Percentiles rank a stretch among this genome's conserved stretches.
phyloP scores from a whole-genome alignment of 352 stramenopile genomes.

The Phytophthora nicotianae region DNA sequence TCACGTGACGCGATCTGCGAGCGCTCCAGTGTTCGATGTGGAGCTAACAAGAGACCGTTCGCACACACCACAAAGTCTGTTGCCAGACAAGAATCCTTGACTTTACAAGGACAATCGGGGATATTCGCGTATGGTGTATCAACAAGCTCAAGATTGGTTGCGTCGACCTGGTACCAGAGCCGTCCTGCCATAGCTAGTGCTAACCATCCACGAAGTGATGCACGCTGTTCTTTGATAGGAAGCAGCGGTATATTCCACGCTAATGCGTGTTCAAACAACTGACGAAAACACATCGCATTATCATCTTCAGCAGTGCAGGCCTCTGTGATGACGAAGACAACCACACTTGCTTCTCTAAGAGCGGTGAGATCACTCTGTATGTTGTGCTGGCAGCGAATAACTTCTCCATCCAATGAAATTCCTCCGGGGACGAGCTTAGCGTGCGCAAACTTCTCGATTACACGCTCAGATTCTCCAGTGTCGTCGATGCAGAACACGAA shows the following conservation, averaged over 20 bases:
- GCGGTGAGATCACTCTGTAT: conserved; percentile 26
- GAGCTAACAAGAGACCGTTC: conserved; percentile 35
- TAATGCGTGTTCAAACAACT: conserved; percentile 44
- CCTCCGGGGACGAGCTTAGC: conserved; percentile 9
- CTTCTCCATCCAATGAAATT: conserved; percentile 11
- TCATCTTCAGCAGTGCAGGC: conserved; percentile 22
- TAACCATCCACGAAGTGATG: conserved; percentile 43
- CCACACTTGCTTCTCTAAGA: conserved; percentile 29
- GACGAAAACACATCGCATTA: conserved; percentile 19
- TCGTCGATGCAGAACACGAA: conserved; percentile 25
- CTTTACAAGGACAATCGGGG: conserved; percentile 46
- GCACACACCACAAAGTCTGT: conserved; percentile 54
- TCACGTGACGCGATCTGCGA: conserved; percentile 23
- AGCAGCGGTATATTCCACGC: conserved; percentile 45
- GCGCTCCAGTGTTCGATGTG: conserved; percentile 13
- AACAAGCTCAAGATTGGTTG: conserved; percentile 37
- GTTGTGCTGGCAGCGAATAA: conserved; percentile 21
- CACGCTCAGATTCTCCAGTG: background rate
- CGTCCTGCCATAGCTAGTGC: conserved; percentile 52
- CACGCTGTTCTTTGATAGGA: conserved; percentile 45
- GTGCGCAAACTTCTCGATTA: conserved; percentile 23
- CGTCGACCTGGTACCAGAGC: conserved; percentile 61
- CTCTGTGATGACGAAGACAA: conserved; percentile 49
- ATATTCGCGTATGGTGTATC: conserved; percentile 47
- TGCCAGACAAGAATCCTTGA: conserved; percentile 52